phyloP scores from a whole-genome alignment of 1,284 basidiomycete genomes.

The Malassezia yamatoensis region DNA sequence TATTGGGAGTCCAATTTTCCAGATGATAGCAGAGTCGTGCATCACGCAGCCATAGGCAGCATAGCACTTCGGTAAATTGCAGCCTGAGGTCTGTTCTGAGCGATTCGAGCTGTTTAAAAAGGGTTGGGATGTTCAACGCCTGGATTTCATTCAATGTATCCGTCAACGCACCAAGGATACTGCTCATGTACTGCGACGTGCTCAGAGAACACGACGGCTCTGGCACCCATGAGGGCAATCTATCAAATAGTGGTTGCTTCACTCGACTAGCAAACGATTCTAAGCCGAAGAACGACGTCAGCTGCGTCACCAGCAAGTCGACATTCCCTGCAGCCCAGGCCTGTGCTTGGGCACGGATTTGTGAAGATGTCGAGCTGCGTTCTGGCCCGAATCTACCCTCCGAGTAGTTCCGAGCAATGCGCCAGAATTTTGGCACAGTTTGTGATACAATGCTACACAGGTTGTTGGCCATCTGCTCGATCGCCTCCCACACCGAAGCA shows the following conservation, averaged over 20 bases:
- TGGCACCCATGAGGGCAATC: slow-evolving; percentile 61
- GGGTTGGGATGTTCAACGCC: slow-evolving; percentile 61
- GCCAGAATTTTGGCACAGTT: slow-evolving; percentile 83
- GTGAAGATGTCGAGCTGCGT: not conserved
- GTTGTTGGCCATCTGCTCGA: slow-evolving; percentile 56
- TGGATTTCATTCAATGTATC: slow-evolving; percentile 75
- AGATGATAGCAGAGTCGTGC: slow-evolving; percentile 71
- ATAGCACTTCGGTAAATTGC: slow-evolving; percentile 74
- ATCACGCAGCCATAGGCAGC: slow-evolving; percentile 72
- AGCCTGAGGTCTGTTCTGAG: slow-evolving; percentile 74
- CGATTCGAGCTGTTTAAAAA: slow-evolving; percentile 60
- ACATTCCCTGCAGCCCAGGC: slow-evolving; percentile 85
- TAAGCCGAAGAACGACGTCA: slow-evolving; percentile 81
- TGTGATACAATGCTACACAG: slow-evolving; percentile 53
- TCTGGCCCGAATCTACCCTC: slow-evolving; percentile 51
- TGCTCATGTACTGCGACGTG: slow-evolving; percentile 68
- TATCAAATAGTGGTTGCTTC: slow-evolving; percentile 52
- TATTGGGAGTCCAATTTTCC: slow-evolving; percentile 69
- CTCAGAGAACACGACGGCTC: slow-evolving; percentile 68
- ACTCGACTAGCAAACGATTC: slow-evolving; percentile 59
- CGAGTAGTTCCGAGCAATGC: slow-evolving; percentile 76
- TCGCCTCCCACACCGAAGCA: slow-evolving; percentile 60
- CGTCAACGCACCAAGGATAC: slow-evolving; percentile 69
- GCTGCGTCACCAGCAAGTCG: slow-evolving; percentile 70
- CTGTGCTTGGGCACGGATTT: slow-evolving; percentile 68